phyloP scores from a whole-genome alignment of 2,329 filamentous ascomycete species.

The Pleochaeta shiraiana region DNA sequence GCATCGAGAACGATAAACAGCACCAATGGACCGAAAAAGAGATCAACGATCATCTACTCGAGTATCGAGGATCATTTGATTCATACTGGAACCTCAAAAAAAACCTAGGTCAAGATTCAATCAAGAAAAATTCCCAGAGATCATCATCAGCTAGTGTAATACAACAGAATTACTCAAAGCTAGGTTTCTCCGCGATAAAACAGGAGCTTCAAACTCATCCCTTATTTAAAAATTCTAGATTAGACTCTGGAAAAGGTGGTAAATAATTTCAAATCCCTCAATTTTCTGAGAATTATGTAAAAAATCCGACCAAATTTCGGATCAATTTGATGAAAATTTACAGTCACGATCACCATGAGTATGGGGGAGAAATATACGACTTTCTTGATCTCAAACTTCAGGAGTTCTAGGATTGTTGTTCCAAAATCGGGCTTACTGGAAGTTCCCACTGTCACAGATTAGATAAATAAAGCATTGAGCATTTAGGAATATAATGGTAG shows the following conservation, averaged over 20 bases:
- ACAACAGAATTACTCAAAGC: not conserved
- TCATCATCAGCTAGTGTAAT: not conserved
- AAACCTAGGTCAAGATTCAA: not conserved
- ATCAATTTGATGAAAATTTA: not conserved
- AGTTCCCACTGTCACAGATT: no score
- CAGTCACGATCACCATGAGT: not conserved
- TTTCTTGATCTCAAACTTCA: slow-evolving; percentile 1
- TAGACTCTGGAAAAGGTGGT: not conserved
- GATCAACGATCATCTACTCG: not conserved
- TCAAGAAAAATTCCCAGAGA: not conserved
- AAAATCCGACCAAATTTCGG: not conserved
- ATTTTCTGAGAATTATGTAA: not conserved
- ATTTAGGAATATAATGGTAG: no score
- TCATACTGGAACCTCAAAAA: not conserved
- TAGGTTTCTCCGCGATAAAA: not conserved
- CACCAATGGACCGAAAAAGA: not conserved
- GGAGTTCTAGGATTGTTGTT: not conserved
- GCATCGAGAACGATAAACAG: not conserved
- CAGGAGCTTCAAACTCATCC: no score
- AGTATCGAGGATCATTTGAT: not conserved
- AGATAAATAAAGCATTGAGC: no score
- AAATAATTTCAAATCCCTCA: not conserved
- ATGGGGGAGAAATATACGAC: not conserved
- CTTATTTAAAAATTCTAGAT: not conserved
- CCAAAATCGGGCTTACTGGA: not conserved